phyloP scores from a whole-genome alignment of 2,329 filamentous ascomycete genomes.

The Colletotrichum zoysiae region DNA sequence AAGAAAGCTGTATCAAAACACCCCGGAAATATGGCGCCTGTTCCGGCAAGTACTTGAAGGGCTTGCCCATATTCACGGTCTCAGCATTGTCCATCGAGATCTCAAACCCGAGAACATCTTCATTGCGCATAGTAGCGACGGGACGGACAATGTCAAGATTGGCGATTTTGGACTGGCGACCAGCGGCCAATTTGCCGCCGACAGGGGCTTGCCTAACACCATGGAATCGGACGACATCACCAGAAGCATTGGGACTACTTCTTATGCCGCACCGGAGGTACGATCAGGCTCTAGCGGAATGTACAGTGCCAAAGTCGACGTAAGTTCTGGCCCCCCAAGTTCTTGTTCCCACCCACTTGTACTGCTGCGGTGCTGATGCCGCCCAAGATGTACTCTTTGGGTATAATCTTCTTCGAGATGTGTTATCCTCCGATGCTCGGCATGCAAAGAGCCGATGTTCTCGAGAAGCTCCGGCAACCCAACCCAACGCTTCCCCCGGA shows the following conservation, averaged over 20 bases:
- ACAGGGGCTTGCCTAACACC: conserved; percentile 59
- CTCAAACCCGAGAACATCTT: conserved; percentile 98
- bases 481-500: conserved; percentile 77
- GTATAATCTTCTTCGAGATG: conserved; percentile 99
- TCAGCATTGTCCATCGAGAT: conserved; percentile 95
- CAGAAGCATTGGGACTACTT: conserved; percentile 79
- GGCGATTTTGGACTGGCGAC: conserved; percentile 97
- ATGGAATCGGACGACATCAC: conserved; percentile 75
- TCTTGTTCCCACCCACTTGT: conserved; percentile 21
- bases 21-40: conserved; percentile 86
- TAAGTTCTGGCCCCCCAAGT: conserved; percentile 55
- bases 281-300: conserved; percentile 79
- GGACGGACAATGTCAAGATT: conserved; percentile 90
- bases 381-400: conserved; percentile 88
- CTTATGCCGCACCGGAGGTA: conserved; percentile 94
- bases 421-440: conserved; percentile 75
- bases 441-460: conserved; percentile 73
- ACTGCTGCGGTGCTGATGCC: conserved; percentile 35
- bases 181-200: conserved; percentile 80
- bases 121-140: conserved; percentile 77
- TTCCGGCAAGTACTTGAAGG: conserved; percentile 94
- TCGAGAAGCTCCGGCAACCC: conserved; percentile 77
- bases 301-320: conserved; percentile 94
- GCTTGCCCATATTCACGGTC: conserved; percentile 86
- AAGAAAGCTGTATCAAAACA: conserved; percentile 78